Conservation (phyloP, 371 early-diverging fungal species). For the Blakeslea trispora region DNA sequence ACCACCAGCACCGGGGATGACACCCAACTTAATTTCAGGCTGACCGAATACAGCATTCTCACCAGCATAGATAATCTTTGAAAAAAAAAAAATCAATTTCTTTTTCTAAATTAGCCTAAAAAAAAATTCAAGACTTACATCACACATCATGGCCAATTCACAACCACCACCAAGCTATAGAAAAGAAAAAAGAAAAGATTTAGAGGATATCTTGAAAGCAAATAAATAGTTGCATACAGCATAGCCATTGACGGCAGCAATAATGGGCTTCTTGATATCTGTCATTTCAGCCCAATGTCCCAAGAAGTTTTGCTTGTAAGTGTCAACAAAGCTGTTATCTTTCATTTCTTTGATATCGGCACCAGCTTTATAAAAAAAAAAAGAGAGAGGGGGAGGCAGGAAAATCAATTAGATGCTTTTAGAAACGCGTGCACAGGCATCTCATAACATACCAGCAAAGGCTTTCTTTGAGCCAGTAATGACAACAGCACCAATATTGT, state of each 20-base stretch:
- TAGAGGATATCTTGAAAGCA: not conserved
- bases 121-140: conserved; percentile 34
- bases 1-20: conserved; percentile 91
- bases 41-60: conserved; percentile 97
- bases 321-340: conserved; percentile 79
- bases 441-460: conserved; percentile 77
- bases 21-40: conserved; percentile 98
- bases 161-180: conserved; percentile 95
- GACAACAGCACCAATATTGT: conserved; percentile 87
- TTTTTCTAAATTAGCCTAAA: not conserved
- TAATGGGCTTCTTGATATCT: conserved; percentile 91
- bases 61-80: conserved; percentile 96
- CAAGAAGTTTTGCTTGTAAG: conserved; percentile 90
- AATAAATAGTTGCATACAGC: conserved; percentile 67
- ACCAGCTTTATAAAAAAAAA: too few relatives aligned
- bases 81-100: not conserved
- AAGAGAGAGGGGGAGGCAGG: too few relatives aligned
- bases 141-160: conserved; percentile 99
- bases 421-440: not conserved
- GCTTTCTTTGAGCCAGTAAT: conserved; percentile 95
- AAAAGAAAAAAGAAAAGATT: conserved; percentile 3
- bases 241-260: conserved; percentile 97
- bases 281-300: conserved; percentile 93
- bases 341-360: conserved; percentile 99
- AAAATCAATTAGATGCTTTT: too few relatives aligned